Conservation (phyloP, 371 early-diverging fungal genomes). For the Circinella minor region DNA sequence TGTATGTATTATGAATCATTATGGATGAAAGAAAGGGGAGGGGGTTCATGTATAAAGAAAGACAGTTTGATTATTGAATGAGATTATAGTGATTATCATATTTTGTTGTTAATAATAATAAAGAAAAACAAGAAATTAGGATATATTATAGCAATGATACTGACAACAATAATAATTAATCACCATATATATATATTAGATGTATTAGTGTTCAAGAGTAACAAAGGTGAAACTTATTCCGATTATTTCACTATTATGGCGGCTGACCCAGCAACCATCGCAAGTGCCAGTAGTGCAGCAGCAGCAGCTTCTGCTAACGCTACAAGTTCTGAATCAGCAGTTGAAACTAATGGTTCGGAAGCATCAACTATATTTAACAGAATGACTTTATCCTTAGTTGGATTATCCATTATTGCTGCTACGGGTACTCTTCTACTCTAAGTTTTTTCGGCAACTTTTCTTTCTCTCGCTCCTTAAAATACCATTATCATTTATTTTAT, state of each 20-base stretch:
- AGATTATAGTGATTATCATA: too few relatives aligned
- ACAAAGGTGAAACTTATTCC: conserved; percentile 39
- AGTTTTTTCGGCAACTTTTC: too few relatives aligned
- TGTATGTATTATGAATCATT: conserved; percentile 27
- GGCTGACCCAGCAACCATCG: conserved; percentile 11
- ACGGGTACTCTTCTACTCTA: not conserved
- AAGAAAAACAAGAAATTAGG: too few relatives aligned
- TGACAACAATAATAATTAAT: too few relatives aligned
- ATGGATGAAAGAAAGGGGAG: too few relatives aligned
- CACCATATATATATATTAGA: conserved; percentile 21
- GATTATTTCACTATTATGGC: conserved; percentile 46
- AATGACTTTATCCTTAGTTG: not conserved
- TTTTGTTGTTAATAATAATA: too few relatives aligned
- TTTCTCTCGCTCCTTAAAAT: too few relatives aligned
- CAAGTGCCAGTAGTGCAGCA: not conserved
- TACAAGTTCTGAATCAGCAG: not conserved
- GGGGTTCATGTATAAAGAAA: too few relatives aligned
- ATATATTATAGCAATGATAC: too few relatives aligned
- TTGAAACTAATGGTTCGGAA: not conserved
- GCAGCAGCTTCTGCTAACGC: conserved; percentile 3
- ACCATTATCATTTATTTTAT: not conserved
- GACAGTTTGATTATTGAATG: too few relatives aligned
- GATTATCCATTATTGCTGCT: not conserved
- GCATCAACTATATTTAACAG: not conserved
- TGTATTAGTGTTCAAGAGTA: conserved; percentile 34